Evolutionary conservation across 2,329 filamentous ascomycete genomes (phyloP).

Genomic region (Trichophyton simii): DNA sequence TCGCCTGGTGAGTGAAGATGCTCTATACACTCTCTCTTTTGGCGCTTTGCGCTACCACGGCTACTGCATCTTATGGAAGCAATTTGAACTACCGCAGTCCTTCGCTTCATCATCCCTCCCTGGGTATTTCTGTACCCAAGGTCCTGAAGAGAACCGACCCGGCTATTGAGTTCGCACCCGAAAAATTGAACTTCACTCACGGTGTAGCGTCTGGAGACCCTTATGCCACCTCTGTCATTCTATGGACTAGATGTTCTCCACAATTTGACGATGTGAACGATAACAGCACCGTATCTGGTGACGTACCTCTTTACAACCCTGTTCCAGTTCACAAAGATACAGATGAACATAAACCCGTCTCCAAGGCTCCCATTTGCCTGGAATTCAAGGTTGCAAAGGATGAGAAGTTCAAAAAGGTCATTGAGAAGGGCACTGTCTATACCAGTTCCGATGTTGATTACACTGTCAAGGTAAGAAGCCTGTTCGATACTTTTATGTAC

Average conservation of each 20-base stretch:
- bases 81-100: constrained; percentile 48
- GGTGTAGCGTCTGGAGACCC: constrained; percentile 43
- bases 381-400: constrained; percentile 49
- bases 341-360: constrained; percentile 34
- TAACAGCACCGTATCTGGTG: constrained; percentile 46
- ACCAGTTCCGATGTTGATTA: constrained; percentile 65
- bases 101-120: constrained; percentile 48
- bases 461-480: constrained; percentile 49
- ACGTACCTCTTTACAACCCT: constrained; percentile 40
- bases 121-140: constrained; percentile 53
- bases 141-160: constrained; percentile 45
- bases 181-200: constrained; percentile 51
- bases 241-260: constrained; percentile 33
- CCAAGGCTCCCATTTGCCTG: constrained; percentile 61
- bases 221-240: constrained; percentile 32
- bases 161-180: constrained; percentile 32
- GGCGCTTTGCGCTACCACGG: constrained; percentile 7
- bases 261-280: constrained; percentile 36
- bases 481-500: too few relatives aligned
- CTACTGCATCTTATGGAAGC: constrained; percentile 8
- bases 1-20: constrained; percentile 1
- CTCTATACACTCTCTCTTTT: constrained; percentile 1
- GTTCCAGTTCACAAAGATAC: constrained; percentile 48
- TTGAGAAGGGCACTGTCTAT: constrained; percentile 48
- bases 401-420: constrained; percentile 36